Evolutionary conservation across 148 eudicot species (phyloP).

Genomic region (Mesembryanthemum crystallinum): DNA sequence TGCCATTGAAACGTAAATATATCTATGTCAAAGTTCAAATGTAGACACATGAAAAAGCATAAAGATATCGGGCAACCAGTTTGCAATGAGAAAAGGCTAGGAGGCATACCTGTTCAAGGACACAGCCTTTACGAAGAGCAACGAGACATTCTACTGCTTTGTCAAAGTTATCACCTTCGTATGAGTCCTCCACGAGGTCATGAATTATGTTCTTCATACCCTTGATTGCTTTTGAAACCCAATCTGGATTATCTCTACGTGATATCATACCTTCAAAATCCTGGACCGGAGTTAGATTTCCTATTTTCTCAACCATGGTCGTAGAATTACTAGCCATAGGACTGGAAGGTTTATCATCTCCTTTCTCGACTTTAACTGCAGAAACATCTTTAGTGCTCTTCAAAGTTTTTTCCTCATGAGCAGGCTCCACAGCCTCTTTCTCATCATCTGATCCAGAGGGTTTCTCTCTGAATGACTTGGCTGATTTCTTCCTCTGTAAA

Average conservation of each 20-base stretch:
- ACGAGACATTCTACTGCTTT: conserved; percentile 71
- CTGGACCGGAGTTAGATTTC: conserved; percentile 62
- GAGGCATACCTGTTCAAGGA: conserved; percentile 72
- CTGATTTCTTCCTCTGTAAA: conserved; percentile 79
- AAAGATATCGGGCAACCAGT: background rate
- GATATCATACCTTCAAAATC: conserved; percentile 92
- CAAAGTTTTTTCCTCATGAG: conserved; percentile 30
- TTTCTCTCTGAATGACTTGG: conserved; percentile 56
- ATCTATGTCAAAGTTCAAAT: background rate
- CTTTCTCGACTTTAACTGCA: conserved; percentile 49
- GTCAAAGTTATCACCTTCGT: conserved; percentile 50
- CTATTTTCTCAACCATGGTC: conserved; percentile 55
- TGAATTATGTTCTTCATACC: conserved; percentile 60
- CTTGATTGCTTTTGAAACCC: conserved; percentile 74
- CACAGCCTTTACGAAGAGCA: conserved; percentile 84
- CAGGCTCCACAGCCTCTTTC: conserved; percentile 37
- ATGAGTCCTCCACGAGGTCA: conserved; percentile 61
- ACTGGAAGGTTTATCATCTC: conserved; percentile 39
- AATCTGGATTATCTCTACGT: conserved; percentile 79
- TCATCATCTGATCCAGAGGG: conserved; percentile 70
- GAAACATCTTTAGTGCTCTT: conserved; percentile 40
- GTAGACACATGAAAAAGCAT: background rate
- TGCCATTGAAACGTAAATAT: too few species aligned
- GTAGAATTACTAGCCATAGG: conserved; percentile 36
- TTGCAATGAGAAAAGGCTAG: conserved; percentile 2